phyloP scores from a whole-genome alignment of 306 rosid species.

The Vigna nakashimae region DNA sequence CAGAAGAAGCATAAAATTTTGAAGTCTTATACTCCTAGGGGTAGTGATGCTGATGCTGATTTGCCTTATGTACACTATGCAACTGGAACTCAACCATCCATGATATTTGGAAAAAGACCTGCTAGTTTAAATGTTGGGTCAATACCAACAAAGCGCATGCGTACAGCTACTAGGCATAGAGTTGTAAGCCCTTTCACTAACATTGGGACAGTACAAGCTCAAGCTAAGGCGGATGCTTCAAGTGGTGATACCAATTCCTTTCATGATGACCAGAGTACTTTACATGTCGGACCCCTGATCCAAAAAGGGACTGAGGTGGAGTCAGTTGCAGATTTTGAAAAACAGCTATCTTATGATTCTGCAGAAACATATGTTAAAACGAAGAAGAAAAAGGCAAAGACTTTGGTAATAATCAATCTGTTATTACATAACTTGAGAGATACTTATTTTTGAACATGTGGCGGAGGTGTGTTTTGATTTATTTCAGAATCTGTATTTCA shows the following conservation, averaged over 20 bases:
- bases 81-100: conserved; percentile 60
- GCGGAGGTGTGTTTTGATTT: not conserved
- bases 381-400: conserved; percentile 80
- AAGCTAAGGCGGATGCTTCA: conserved; percentile 87
- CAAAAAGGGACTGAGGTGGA: conserved; percentile 87
- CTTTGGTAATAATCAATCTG: conserved; percentile 59
- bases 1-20: conserved; percentile 62
- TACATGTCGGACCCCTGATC: conserved; percentile 71
- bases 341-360: conserved; percentile 66
- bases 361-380: conserved; percentile 79
- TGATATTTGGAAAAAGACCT: conserved; percentile 75
- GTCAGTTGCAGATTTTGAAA: conserved; percentile 76
- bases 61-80: conserved; percentile 61
- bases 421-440: conserved; percentile 16
- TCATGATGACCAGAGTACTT: conserved; percentile 90
- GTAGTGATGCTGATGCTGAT: conserved; percentile 67
- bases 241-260: conserved; percentile 96
- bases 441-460: conserved; percentile 19
- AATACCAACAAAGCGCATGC: conserved; percentile 80
- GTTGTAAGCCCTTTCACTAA: conserved; percentile 72
- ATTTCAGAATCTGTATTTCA: conserved; percentile 20
- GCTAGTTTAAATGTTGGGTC: conserved; percentile 71
- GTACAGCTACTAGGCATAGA: conserved; percentile 90
- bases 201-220: conserved; percentile 62
- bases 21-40: conserved; percentile 54